A percentile compares a stretch with the other conserved stretches of the same genome.
Conservation (phyloP, 2,329 filamentous ascomycete genomes). For the Colletotrichum sp. region DNA sequence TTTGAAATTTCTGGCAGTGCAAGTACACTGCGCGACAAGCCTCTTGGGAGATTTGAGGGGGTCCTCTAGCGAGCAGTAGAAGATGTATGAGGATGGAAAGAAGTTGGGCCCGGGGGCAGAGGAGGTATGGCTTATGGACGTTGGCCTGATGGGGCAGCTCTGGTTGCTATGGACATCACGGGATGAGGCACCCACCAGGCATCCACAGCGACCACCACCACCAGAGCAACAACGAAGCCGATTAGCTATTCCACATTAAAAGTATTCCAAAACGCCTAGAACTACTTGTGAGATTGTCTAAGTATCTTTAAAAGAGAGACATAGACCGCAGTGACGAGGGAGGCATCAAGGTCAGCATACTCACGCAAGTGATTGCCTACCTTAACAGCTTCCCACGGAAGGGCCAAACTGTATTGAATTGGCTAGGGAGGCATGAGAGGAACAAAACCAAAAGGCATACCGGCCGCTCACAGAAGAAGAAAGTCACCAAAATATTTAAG, state of each 20-base stretch:
- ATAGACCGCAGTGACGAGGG: no score
- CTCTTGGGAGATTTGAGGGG: neutral
- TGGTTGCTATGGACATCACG: neutral
- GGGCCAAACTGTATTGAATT: no score
- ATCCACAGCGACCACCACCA: neutral
- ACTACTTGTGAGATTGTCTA: no score
- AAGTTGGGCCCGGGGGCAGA: neutral
- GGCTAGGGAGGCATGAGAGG: no score
- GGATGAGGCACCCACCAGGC: neutral
- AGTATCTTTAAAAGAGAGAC: no score
- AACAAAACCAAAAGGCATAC: neutral
- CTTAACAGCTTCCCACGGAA: no score
- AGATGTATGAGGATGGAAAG: neutral
- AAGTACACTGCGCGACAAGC: neutral
- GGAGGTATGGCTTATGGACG: neutral
- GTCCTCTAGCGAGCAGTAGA: neutral
- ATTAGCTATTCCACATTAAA: no score
- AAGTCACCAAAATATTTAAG: neutral
- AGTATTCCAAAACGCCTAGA: no score
- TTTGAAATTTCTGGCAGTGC: neutral
- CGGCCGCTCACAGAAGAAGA: neutral
- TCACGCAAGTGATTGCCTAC: no score
- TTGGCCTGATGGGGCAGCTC: neutral
- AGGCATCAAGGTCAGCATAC: no score
- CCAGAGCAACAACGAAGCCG: neutral